Percentiles rank a stretch among this genome's conserved stretches.
These are phyloP conservation scores for Acmispon strigosus DNA, from an alignment of 306 rosid species.

Conservation along the genomic window DNA sequence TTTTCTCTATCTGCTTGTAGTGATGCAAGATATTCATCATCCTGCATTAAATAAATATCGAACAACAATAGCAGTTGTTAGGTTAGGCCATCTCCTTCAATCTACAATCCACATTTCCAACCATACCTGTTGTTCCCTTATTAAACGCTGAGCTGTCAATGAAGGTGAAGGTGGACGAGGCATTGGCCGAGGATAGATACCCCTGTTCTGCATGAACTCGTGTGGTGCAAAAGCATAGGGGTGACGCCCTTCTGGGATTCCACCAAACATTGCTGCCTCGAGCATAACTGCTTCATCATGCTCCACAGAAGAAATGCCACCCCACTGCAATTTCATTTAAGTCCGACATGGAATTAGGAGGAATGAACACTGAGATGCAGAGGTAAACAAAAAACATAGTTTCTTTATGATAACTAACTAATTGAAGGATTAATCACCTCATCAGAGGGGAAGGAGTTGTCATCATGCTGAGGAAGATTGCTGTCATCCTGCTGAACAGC, in stretches of 20 bases:
- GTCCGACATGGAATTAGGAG: slow-evolving; percentile 6
- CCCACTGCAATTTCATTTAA: slow-evolving; percentile 63
- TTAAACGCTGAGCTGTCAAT: slow-evolving; percentile 74
- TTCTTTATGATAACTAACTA: background rate
- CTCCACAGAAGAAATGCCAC: slow-evolving; percentile 88
- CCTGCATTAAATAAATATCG: slow-evolving; percentile 45
- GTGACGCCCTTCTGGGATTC: slow-evolving; percentile 74
- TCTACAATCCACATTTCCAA: slow-evolving; percentile 1
- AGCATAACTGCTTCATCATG: slow-evolving; percentile 96
- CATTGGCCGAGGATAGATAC: slow-evolving; percentile 29
- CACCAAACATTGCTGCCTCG: slow-evolving; percentile 97
- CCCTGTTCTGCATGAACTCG: slow-evolving; percentile 47
- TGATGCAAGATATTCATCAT: slow-evolving; percentile 89
- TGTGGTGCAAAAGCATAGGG: slow-evolving; percentile 61
- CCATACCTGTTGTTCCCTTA: slow-evolving; percentile 90
- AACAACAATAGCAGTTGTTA: background rate
- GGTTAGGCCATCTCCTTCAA: background rate
- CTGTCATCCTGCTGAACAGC: slow-evolving; percentile 30
- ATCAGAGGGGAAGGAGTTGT: slow-evolving; percentile 50
- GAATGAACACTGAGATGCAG: background rate
- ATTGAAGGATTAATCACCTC: slow-evolving; percentile 45
- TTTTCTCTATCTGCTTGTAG: slow-evolving; percentile 89
- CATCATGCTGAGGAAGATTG: slow-evolving; percentile 32
- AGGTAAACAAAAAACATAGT: background rate
- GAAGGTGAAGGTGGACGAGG: slow-evolving; percentile 89